A percentile compares a stretch with the other conserved stretches of the same genome.
Evolutionary conservation across 352 stramenopile genomes (phyloP).

Genomic region (Discostella stelligera): DNA sequence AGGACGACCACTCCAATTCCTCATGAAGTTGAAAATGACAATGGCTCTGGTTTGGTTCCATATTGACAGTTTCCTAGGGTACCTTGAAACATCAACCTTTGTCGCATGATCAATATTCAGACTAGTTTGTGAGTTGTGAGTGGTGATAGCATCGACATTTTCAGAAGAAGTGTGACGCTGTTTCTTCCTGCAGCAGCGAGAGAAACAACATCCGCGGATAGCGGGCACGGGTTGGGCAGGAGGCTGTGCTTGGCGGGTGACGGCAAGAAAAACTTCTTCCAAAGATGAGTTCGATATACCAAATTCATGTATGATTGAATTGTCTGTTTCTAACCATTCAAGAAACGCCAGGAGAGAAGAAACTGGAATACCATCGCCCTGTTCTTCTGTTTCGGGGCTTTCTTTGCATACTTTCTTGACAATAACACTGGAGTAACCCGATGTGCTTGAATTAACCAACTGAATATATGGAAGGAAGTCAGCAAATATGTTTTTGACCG

Average conservation of each 20-base stretch:
- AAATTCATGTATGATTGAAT: constrained; percentile 59
- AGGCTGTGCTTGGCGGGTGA: constrained; percentile 35
- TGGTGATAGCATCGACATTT: neutral
- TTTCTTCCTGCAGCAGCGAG: constrained; percentile 21
- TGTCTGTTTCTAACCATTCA: constrained; percentile 50
- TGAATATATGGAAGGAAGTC: constrained; percentile 26
- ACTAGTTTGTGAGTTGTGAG: neutral
- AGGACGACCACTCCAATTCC: constrained; percentile 36
- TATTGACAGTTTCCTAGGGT: constrained; percentile 29
- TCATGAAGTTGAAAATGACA: constrained; percentile 23
- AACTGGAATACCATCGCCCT: constrained; percentile 35
- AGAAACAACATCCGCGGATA: constrained; percentile 14
- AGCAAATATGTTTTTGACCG: constrained; percentile 45
- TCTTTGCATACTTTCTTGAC: constrained; percentile 47
- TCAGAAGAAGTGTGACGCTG: neutral
- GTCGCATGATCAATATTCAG: constrained; percentile 19
- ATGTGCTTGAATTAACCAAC: constrained; percentile 31
- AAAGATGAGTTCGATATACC: constrained; percentile 72
- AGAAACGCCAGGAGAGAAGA: constrained; percentile 44
- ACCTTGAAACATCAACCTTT: constrained; percentile 27
- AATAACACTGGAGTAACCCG: constrained; percentile 51
- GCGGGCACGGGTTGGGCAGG: constrained; percentile 11
- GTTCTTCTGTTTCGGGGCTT: constrained; percentile 12
- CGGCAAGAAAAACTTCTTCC: constrained; percentile 73
- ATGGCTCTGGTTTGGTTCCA: constrained; percentile 38